phyloP scores from a whole-genome alignment of 2,329 filamentous ascomycete genomes.

The Hypoxylon sp. region DNA sequence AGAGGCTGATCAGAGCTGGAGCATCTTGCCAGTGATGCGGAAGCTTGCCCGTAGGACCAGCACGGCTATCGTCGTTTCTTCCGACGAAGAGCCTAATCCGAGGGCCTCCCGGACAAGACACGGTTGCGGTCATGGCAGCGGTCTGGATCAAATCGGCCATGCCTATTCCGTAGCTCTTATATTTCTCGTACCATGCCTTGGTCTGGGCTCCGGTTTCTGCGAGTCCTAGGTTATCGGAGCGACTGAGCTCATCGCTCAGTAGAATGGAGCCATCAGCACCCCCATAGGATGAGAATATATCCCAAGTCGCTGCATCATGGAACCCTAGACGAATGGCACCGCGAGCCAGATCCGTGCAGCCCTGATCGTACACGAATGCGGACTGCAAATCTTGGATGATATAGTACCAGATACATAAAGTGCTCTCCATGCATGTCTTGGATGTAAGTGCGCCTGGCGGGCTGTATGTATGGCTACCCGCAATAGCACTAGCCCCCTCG shows the following conservation, averaged over 20 bases:
- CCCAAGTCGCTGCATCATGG: slow-evolving; percentile 64
- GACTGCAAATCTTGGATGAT: slow-evolving; percentile 57
- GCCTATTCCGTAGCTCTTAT: slow-evolving; percentile 58
- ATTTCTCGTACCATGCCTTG: slow-evolving; percentile 58
- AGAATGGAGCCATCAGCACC: slow-evolving; percentile 65
- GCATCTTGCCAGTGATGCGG: slow-evolving; percentile 60
- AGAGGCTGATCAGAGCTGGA: slow-evolving; percentile 62
- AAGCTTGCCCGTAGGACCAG: slow-evolving; percentile 62
- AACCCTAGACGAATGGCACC: slow-evolving; percentile 63
- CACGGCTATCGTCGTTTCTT: slow-evolving; percentile 60
- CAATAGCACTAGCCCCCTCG: slow-evolving; percentile 37
- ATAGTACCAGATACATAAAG: slow-evolving; percentile 60
- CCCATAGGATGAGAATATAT: slow-evolving; percentile 56
- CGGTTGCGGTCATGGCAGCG: slow-evolving; percentile 63
- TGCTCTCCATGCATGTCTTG: slow-evolving; percentile 48
- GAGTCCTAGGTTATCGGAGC: slow-evolving; percentile 64
- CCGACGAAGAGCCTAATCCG: slow-evolving; percentile 66
- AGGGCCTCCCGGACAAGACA: slow-evolving; percentile 67
- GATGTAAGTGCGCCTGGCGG: slow-evolving; percentile 48
- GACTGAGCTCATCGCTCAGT: slow-evolving; percentile 58
- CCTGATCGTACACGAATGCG: slow-evolving; percentile 53
- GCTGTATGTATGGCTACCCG: slow-evolving; percentile 39
- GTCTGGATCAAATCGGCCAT: slow-evolving; percentile 70
- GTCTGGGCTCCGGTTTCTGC: slow-evolving; percentile 58
- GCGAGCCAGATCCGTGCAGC: slow-evolving; percentile 60